These are phyloP conservation scores for Cinchona pubescens DNA, from an alignment of 257 asterid species.

Conservation along the genomic window DNA sequence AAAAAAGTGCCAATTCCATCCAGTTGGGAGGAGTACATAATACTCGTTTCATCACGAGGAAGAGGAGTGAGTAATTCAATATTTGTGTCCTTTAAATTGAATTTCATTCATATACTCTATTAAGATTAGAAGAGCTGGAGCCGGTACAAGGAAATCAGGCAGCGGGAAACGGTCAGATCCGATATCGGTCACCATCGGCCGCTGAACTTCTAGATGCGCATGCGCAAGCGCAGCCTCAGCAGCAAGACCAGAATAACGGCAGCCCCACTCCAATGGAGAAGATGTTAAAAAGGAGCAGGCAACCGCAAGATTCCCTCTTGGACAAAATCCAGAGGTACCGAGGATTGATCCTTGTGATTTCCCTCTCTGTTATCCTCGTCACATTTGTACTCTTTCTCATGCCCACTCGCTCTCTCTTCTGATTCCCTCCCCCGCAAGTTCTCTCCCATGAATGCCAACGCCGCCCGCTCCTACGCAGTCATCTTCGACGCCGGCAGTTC, in stretches of 20 bases:
- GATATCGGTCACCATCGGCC: slow-evolving; percentile 92
- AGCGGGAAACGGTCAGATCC: slow-evolving; percentile 87
- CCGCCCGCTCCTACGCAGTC: slow-evolving; percentile 47
- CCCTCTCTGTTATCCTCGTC: slow-evolving; percentile 50
- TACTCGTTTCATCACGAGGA: background rate
- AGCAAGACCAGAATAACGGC: slow-evolving; percentile 3
- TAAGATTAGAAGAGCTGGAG: slow-evolving; percentile 46
- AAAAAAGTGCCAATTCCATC: background rate
- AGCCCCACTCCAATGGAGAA: slow-evolving; percentile 62
- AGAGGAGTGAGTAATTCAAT: no score
- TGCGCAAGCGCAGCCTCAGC: slow-evolving; percentile 12
- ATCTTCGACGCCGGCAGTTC: slow-evolving; percentile 93
- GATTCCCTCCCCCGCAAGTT: slow-evolving; percentile 31
- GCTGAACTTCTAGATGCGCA: slow-evolving; percentile 75
- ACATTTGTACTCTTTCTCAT: slow-evolving; percentile 29
- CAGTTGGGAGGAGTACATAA: background rate
- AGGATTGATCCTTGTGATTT: slow-evolving; percentile 58
- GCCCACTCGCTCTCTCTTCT: slow-evolving; percentile 37
- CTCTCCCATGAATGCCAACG: slow-evolving; percentile 20
- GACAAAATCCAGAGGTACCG: slow-evolving; percentile 75
- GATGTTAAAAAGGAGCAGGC: slow-evolving; percentile 48
- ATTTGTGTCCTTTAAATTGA: background rate
- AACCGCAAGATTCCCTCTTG: slow-evolving; percentile 26
- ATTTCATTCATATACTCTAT: no score
- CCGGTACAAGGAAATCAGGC: slow-evolving; percentile 45